Base-by-base conservation (phyloP, 1,284 basidiomycete genomes). In the Hypsizygus ulmarius region DNA sequence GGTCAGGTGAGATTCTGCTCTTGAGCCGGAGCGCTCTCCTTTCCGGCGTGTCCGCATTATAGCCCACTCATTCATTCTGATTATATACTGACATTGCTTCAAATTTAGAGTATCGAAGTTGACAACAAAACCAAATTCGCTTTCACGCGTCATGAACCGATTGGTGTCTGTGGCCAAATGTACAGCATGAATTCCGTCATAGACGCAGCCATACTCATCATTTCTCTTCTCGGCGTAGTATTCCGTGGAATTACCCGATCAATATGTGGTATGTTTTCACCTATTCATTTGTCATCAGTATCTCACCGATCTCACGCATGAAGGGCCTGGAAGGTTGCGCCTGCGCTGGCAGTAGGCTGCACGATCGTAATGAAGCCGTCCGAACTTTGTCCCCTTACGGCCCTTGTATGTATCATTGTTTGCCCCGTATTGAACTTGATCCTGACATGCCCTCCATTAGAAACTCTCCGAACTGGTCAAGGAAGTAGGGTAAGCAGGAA, bases 151-250 rank as follows among this genome's bases (percentile, higher is more conserved):
- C 90, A 94, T 67, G 94, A 97, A 56, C 93, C 95, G 25, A 89
- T 97, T 58, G 95, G 94, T 39, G 94, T 97, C 35, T 93, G 88
- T 60, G 92, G 88, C 7, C 90, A 93, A 63, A 93, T 94, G 87
- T 90, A 62, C 57, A 79, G 68, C 12, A 39, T 61, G 57, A 7
- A 25, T 25, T 19, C 45, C 53, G 34, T 54, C 49, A 19, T 52
- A 16, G 14, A 28, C 41, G 43, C 35, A 38, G 25, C 14, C 12
- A 14, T 44, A 25, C 21, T 45, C 33, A 52, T 33, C 49, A 33
- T 12, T 43, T n/a, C n/a, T n/a, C 39, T 27, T 21, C 3, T 21
- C 43, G 40, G 3, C 15, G 16, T 25, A 91, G 89, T 58, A 91
- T 93, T 55, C 90, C 90, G 9, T 92, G 88, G 89, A 94, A 95